Evolutionary conservation across 2,329 filamentous ascomycete genomes (phyloP).

Genomic region (Aspergillus phoenicis): DNA sequence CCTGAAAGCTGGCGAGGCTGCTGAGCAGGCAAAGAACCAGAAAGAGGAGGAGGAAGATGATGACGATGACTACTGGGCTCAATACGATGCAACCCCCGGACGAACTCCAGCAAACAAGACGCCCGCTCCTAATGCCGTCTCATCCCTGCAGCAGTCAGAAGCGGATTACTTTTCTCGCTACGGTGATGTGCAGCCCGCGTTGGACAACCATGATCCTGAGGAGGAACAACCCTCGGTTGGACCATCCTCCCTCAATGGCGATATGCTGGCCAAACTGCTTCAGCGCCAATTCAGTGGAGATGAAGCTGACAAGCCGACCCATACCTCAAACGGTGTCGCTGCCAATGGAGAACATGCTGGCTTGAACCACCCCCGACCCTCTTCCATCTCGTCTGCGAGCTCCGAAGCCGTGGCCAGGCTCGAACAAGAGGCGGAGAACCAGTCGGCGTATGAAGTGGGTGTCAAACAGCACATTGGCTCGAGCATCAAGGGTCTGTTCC

Average conservation of each 20-base stretch:
- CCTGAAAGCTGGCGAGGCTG: conserved; percentile 16
- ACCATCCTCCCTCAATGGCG: conserved; percentile 58
- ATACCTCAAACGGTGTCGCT: conserved; percentile 17
- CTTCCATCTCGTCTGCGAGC: conserved; percentile 46
- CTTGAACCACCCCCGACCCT: conserved; percentile 48
- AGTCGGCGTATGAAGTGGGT: conserved; percentile 60
- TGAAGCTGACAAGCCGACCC: conserved; percentile 23
- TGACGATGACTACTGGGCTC: conserved; percentile 67
- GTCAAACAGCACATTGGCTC: conserved; percentile 66
- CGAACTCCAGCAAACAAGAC: conserved; percentile 51
- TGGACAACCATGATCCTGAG: conserved; percentile 64
- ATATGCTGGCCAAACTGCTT: conserved; percentile 48
- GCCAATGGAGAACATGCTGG: conserved; percentile 28
- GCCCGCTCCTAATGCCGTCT: conserved; percentile 32
- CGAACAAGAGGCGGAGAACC: conserved; percentile 55
- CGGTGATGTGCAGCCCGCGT: conserved; percentile 64
- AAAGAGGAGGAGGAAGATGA: conserved; percentile 51
- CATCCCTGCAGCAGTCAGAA: conserved; percentile 48
- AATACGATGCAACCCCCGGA: conserved; percentile 61
- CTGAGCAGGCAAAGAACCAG: conserved; percentile 14
- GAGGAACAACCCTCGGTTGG: conserved; percentile 53
- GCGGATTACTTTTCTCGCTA: conserved; percentile 64
- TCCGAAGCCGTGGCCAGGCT: conserved; percentile 56
- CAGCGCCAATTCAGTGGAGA: conserved; percentile 40
- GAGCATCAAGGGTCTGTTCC: conserved; percentile 65